Conservation (phyloP, 192 early-diverging fungal genomes). For the Mortierella hygrophila region DNA sequence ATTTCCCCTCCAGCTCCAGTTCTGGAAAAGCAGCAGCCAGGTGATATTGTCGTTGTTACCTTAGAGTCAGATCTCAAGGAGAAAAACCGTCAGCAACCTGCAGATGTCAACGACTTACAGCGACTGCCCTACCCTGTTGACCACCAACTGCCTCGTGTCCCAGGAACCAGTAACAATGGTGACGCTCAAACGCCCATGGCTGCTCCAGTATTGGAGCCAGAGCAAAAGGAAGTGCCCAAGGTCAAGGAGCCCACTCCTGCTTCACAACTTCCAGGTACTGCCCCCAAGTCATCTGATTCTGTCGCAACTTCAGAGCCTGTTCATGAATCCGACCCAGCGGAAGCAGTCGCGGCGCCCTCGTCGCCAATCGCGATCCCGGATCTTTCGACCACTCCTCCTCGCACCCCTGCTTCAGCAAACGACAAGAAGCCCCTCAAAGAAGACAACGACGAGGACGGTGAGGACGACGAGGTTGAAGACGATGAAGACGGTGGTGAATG, state of each 20-base stretch:
- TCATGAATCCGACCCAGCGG: background rate
- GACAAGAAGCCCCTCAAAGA: too few species aligned
- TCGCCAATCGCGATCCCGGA: background rate
- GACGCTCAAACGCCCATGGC: background rate
- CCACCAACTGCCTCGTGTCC: background rate
- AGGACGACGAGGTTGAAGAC: background rate
- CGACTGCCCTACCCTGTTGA: background rate
- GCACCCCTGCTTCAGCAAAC: too few species aligned
- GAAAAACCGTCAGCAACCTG: background rate
- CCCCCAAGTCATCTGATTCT: background rate
- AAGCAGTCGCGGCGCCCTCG: background rate
- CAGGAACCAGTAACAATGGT: background rate
- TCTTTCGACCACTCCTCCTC: background rate
- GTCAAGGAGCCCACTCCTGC: background rate
- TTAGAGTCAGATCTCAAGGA: background rate
- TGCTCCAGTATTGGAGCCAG: background rate
- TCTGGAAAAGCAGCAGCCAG: background rate
- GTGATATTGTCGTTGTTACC: background rate
- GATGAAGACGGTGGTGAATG: background rate
- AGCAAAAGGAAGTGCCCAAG: background rate
- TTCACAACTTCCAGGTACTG: background rate
- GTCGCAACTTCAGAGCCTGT: background rate
- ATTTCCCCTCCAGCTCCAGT: background rate
- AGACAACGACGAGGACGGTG: background rate
- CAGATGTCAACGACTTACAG: background rate